Percentiles rank a stretch among this genome's conserved stretches.
These are phyloP conservation scores for Linum usitatissimum DNA, from an alignment of 345 rosid species.

Conservation along the genomic window DNA sequence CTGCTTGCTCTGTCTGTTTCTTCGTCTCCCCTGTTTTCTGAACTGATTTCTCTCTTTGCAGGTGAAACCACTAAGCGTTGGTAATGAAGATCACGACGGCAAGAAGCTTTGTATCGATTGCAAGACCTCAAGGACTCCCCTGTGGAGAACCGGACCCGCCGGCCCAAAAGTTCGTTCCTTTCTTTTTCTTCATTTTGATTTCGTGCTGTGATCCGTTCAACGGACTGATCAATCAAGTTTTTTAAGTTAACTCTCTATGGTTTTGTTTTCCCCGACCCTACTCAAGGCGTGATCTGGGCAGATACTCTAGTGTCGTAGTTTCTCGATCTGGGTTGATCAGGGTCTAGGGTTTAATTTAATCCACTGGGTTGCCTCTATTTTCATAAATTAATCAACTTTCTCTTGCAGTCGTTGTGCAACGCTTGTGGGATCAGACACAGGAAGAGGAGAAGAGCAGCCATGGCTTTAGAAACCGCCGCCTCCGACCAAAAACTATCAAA, in stretches of 20 bases:
- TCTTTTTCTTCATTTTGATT: neutral
- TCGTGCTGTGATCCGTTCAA: neutral
- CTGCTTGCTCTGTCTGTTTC: neutral
- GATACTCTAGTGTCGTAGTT: neutral
- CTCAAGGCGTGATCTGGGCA: too few relatives aligned
- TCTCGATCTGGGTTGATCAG: neutral
- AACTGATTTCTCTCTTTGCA: neutral
- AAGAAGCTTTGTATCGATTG: slow-evolving; percentile 54
- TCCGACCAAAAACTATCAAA: neutral
- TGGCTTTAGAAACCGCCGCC: slow-evolving; percentile 16
- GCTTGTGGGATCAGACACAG: slow-evolving; percentile 87
- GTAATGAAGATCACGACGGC: slow-evolving; percentile 13
- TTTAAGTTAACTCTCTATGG: neutral
- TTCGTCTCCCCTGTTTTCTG: neutral
- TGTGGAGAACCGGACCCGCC: slow-evolving; percentile 88
- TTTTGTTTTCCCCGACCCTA: too few relatives aligned
- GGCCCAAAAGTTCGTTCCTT: slow-evolving; percentile 57
- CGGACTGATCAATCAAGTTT: neutral
- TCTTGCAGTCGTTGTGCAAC: slow-evolving; percentile 64
- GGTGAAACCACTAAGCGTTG: slow-evolving; percentile 19
- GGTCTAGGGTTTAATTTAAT: neutral
- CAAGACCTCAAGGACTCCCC: slow-evolving; percentile 69
- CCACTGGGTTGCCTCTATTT: neutral
- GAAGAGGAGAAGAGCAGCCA: slow-evolving; percentile 36
- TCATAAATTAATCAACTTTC: neutral